Base-by-base conservation (phyloP, 108 stramenopile species). In the Skeletonema menzelii region DNA sequence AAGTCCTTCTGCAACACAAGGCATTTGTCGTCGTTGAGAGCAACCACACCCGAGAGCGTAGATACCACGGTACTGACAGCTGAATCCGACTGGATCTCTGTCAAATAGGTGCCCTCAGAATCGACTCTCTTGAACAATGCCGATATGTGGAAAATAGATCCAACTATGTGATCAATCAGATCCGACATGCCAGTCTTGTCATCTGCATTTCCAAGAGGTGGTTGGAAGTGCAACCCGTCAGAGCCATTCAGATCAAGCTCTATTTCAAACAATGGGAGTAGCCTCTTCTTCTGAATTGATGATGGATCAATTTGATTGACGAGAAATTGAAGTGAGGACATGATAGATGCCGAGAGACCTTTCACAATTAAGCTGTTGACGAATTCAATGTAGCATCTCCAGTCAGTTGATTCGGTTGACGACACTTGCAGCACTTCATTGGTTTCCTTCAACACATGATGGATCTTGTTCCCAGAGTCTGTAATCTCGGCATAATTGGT, bases 111-210 rank as follows among this genome's bases (percentile, higher is more conserved):
- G n/a, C 95, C 95, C 15, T 96, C 91, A 13, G 75, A 60, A 72
- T 96, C 95, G 12, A 96, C 82, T 19, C 95, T 86, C 77, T 94
- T 91, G 61, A 95, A 86, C 30, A 92, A 80, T 17, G 84, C 85
- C 22, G 90, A 88, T 31, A 85, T 86, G 31, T 93, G 85, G 63
- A 90, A 86, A 69, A 95, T 88, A 26, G 91, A 85, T 0, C 90
- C 92, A 20, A 95, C 83, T 67, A 93, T 81, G 56, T 58, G 63
- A 60, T 91, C 84, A 32, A 93, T 84, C 67, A 93, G 64, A 65
- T 87, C 85, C 24, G 82, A 75, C 59, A 95, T 67, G 28, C 88
- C 90, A 42, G 75, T 87, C 32, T 77, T 82, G 34, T 76, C 67
- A 14, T 38, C 70, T 8, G 47, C 60, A 53, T 73, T 64, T 11